Conservation (phyloP, 129 eudicot species). For the Centella asiatica region DNA sequence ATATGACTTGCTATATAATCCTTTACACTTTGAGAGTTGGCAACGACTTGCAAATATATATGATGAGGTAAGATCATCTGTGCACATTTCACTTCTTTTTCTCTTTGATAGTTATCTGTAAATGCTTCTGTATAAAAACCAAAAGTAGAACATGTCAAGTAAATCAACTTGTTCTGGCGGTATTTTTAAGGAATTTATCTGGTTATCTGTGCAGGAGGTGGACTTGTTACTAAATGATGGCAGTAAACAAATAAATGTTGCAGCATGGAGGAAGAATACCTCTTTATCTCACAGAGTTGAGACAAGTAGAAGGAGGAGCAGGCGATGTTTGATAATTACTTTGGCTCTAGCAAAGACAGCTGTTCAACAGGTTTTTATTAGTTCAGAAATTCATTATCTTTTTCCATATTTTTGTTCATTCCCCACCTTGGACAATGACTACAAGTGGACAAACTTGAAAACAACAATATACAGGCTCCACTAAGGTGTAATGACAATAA, state of each 20-base stretch:
- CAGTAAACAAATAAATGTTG: slow-evolving; percentile 85
- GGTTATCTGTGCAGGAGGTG: slow-evolving; percentile 61
- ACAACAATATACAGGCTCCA: not conserved
- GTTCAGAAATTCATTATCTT: not conserved
- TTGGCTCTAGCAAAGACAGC: slow-evolving; percentile 79
- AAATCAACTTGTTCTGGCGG: not conserved
- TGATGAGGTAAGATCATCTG: slow-evolving; percentile 64
- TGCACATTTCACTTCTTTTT: not conserved
- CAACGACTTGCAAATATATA: slow-evolving; percentile 85
- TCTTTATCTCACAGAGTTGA: slow-evolving; percentile 75
- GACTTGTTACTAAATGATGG: slow-evolving; percentile 97
- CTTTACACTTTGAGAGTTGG: slow-evolving; percentile 90
- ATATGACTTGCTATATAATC: slow-evolving; percentile 83
- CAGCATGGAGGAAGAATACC: slow-evolving; percentile 79
- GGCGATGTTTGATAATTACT: slow-evolving; percentile 92
- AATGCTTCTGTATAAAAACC: not conserved
- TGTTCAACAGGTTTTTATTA: slow-evolving; percentile 59
- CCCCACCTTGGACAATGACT: not conserved
- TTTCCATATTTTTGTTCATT: not conserved
- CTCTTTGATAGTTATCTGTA: no score
- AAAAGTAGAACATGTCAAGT: not conserved
- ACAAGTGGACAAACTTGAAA: not conserved
- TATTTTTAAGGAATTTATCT: not conserved
- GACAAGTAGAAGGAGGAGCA: slow-evolving; percentile 89
- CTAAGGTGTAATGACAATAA: not conserved